These are phyloP conservation scores for Babesia ovata DNA, from an alignment of 169 alveolate species.

Conservation along the genomic window DNA sequence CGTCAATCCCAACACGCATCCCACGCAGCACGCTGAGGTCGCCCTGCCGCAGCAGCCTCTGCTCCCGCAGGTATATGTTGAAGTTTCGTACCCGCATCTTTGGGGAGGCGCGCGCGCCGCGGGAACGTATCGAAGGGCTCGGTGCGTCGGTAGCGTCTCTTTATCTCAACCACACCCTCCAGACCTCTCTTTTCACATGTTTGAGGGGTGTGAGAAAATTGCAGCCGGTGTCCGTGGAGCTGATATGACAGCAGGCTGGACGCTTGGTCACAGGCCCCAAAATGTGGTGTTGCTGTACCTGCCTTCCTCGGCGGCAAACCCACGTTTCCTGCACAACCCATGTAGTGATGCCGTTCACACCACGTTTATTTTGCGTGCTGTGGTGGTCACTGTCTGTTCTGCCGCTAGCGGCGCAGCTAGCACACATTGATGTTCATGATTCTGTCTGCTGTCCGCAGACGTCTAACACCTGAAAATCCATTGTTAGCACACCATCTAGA, in stretches of 20 bases:
- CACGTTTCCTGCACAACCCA: no score
- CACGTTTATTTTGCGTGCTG: no score
- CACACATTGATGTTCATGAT: no score
- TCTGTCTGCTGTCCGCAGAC: no score
- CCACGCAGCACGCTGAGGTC: constrained; percentile 38
- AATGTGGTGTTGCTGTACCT: constrained; percentile 19
- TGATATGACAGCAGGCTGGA: neutral
- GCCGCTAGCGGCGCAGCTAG: no score
- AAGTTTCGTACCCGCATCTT: constrained; percentile 78
- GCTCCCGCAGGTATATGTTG: constrained; percentile 72
- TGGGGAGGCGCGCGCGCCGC: constrained; percentile 15
- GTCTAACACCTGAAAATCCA: no score
- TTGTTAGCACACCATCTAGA: no score
- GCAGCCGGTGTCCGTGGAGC: neutral
- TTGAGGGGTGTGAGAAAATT: constrained; percentile 7
- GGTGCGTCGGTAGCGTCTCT: neutral
- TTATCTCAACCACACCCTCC: constrained; percentile 10
- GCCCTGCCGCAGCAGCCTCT: constrained; percentile 61
- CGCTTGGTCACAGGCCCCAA: constrained; percentile 4
- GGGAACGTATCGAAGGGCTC: constrained; percentile 8
- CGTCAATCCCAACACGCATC: constrained; percentile 60
- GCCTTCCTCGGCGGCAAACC: neutral
- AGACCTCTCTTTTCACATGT: constrained; percentile 28
- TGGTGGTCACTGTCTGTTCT: no score
- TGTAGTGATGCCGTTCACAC: no score